Conservation (phyloP, 768 basidiomycete species). For the Russula sp. region DNA sequence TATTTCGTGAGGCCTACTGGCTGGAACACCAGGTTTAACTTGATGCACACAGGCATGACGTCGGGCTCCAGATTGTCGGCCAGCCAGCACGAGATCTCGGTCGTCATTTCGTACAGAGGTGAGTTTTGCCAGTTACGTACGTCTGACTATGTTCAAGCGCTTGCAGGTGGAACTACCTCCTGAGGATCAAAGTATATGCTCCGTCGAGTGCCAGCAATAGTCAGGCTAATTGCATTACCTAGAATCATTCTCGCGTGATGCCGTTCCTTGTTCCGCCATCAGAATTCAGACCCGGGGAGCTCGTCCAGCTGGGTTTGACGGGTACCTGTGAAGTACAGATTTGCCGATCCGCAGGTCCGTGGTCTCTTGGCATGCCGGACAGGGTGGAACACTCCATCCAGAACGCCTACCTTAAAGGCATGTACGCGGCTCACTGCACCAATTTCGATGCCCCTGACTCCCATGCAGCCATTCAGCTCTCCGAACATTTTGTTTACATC, state of each 20-base stretch:
- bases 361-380: conserved; percentile 90
- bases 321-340: conserved; percentile 98
- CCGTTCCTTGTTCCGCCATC: conserved; percentile 92
- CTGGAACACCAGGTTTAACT: neutral
- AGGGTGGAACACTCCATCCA: conserved; percentile 89
- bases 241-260: conserved; percentile 92
- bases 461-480: conserved; percentile 73
- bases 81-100: conserved; percentile 93
- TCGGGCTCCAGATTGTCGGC: conserved; percentile 91
- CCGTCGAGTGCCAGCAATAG: neutral
- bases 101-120: conserved; percentile 93
- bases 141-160: conserved; percentile 6
- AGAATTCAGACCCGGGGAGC: conserved; percentile 80
- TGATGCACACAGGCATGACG: conserved; percentile 72
- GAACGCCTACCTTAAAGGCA: conserved; percentile 88
- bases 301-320: conserved; percentile 73
- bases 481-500: conserved; percentile 97
- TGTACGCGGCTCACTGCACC: neutral
- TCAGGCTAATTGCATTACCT: neutral
- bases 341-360: conserved; percentile 90
- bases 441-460: neutral
- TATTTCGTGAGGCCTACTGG: conserved; percentile 25
- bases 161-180: conserved; percentile 84
- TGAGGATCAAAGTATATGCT: conserved; percentile 79
- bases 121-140: conserved; percentile 15